A percentile compares a stretch with the other conserved stretches of the same genome.
Evolutionary conservation across 306 rosid genomes (phyloP).

Genomic region (Vigna nakashimae): DNA sequence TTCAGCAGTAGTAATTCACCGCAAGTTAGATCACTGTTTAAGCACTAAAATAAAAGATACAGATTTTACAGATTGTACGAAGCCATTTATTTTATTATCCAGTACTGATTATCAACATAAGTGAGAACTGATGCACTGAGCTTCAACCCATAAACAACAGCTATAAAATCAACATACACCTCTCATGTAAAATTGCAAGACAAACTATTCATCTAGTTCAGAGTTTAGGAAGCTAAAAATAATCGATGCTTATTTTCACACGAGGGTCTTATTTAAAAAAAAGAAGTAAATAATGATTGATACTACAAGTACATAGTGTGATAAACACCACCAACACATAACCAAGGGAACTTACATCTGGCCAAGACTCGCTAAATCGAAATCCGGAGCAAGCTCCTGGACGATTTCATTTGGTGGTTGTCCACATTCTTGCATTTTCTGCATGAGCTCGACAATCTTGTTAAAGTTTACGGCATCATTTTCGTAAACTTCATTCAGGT

Average conservation of each 20-base stretch:
- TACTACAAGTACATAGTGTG: conserved; percentile 3
- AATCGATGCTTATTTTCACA: conserved; percentile 16
- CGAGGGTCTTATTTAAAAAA: conserved; percentile 9
- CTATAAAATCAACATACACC: not conserved
- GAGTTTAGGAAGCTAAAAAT: not conserved
- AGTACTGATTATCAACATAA: not conserved
- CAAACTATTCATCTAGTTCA: conserved; percentile 29
- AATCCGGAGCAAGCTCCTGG: conserved; percentile 86
- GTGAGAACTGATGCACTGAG: not conserved
- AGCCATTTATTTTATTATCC: not conserved
- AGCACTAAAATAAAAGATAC: not conserved
- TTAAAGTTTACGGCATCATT: conserved; percentile 73
- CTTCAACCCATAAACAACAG: not conserved
- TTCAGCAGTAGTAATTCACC: not conserved
- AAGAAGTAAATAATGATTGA: conserved; percentile 4
- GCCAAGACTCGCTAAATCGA: conserved; percentile 79
- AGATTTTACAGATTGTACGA: conserved; percentile 2
- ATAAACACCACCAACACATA: conserved; percentile 25
- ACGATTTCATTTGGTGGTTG: conserved; percentile 92
- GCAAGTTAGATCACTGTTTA: conserved; percentile 11
- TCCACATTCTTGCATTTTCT: conserved; percentile 99
- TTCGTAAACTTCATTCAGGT: conserved; percentile 82
- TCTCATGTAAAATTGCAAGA: conserved; percentile 29
- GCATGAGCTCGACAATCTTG: conserved; percentile 93
- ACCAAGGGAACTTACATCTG: conserved; percentile 74